Evolutionary conservation across 768 basidiomycete genomes (phyloP).

Genomic region (Hericium alpestre): DNA sequence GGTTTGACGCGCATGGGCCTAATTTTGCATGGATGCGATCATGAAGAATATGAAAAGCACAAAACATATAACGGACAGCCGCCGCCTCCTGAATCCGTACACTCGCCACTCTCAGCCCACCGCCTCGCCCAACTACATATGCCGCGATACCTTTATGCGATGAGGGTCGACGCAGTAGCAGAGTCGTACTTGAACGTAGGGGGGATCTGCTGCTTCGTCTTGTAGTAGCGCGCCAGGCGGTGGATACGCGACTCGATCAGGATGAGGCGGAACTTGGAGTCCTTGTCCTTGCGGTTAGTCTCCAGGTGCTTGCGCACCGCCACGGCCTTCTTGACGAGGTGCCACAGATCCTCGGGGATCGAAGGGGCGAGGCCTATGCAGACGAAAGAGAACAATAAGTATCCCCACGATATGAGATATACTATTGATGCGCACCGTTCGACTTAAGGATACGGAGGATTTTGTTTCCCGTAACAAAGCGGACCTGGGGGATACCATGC

Average conservation of each 20-base stretch:
- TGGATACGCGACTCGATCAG: constrained; percentile 99
- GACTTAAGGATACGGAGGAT: constrained; percentile 96
- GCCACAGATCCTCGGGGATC: constrained; percentile 99
- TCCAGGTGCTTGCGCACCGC: constrained; percentile 98
- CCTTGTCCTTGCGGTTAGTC: constrained; percentile 97
- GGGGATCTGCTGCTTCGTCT: constrained; percentile 94
- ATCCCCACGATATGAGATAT: background rate
- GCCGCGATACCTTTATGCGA: constrained; percentile 41
- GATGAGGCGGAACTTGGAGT: constrained; percentile 94
- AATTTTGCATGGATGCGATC: constrained; percentile 6
- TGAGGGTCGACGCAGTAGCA: constrained; percentile 84
- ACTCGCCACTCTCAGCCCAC: background rate
- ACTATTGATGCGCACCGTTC: constrained; percentile 49
- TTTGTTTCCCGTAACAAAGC: constrained; percentile 98
- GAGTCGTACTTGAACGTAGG: constrained; percentile 99
- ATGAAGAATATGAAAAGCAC: background rate
- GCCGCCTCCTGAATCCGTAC: background rate
- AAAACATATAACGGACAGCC: constrained; percentile 3
- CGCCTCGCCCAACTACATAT: background rate
- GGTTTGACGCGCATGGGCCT: background rate
- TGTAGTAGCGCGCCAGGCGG: constrained; percentile 96
- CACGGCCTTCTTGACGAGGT: constrained; percentile 99
- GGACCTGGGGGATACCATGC: constrained; percentile 96
- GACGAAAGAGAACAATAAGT: constrained; percentile 25
- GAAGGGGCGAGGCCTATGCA: constrained; percentile 80